Evolutionary conservation across 331 rosid species (phyloP).

Genomic region (Saraca asoca): DNA sequence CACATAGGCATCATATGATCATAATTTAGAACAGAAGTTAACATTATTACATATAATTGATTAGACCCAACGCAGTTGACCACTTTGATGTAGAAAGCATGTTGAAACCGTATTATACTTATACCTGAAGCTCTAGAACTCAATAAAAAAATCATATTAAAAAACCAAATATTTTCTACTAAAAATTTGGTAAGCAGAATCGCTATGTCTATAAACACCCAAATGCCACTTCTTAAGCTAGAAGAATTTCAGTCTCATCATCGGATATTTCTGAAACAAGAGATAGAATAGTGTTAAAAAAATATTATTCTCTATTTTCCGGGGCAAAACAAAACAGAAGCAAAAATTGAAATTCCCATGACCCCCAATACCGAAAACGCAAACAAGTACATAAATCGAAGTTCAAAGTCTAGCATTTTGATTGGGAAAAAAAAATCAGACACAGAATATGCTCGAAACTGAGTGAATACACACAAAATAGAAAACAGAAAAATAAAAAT

Average conservation of each 20-base stretch:
- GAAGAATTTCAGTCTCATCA: not conserved
- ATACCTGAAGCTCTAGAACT: not conserved
- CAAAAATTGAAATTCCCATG: too few relatives aligned
- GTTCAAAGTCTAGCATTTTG: not conserved
- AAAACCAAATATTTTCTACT: not conserved
- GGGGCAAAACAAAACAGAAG: too few relatives aligned
- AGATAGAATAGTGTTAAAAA: too few relatives aligned
- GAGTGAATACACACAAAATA: not conserved
- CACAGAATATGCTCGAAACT: not conserved
- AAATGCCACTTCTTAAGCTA: not conserved
- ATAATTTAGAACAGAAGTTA: not conserved
- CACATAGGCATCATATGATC: not conserved
- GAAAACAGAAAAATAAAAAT: not conserved
- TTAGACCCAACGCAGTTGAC: too few relatives aligned
- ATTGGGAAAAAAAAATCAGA: not conserved
- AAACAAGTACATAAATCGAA: not conserved
- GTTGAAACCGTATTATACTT: not conserved
- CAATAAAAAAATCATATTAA: not conserved
- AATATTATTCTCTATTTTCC: too few relatives aligned
- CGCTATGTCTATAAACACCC: not conserved
- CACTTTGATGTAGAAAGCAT: too few relatives aligned
- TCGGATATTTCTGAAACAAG: not conserved
- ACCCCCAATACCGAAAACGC: not conserved
- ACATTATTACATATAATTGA: too few relatives aligned
- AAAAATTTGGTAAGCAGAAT: not conserved